These are phyloP conservation scores for Scedosporium boydii DNA, from an alignment of 2,329 filamentous ascomycete genomes.

Conservation along the genomic window DNA sequence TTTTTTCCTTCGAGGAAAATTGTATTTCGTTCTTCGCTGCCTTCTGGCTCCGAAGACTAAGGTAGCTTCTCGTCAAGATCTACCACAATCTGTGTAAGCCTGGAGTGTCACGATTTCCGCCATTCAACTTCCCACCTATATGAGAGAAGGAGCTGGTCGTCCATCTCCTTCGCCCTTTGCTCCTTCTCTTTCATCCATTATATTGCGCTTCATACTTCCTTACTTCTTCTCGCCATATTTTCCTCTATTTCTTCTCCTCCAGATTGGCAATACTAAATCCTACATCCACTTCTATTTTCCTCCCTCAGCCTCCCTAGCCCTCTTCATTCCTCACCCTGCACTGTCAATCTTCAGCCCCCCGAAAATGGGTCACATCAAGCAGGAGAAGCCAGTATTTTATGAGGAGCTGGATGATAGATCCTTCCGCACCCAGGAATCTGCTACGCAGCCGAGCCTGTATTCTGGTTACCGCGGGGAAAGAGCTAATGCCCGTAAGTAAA, in stretches of 20 bases:
- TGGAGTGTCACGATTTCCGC: neutral
- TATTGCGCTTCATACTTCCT: neutral
- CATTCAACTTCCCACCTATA: neutral
- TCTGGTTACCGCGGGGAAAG: neutral
- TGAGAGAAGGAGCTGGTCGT: constrained; percentile 1
- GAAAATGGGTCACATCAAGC: neutral
- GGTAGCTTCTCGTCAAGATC: neutral
- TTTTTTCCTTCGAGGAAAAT: no score
- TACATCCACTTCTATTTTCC: neutral
- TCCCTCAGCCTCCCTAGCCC: neutral
- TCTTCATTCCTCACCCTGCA: neutral
- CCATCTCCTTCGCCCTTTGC: constrained; percentile 1
- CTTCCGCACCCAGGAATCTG: neutral
- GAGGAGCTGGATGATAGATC: neutral
- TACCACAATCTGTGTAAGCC: constrained; percentile 3
- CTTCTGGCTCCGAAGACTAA: neutral
- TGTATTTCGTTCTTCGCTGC: neutral
- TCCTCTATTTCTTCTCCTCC: neutral
- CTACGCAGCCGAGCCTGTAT: neutral
- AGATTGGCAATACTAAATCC: neutral
- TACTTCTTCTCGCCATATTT: neutral
- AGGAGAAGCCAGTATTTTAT: neutral
- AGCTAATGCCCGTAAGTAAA: neutral
- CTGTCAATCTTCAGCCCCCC: neutral
- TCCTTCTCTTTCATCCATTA: neutral